Evolutionary conservation across 176 grass and related monocot species (phyloP).

Genomic region (Melocanna baccifera): DNA sequence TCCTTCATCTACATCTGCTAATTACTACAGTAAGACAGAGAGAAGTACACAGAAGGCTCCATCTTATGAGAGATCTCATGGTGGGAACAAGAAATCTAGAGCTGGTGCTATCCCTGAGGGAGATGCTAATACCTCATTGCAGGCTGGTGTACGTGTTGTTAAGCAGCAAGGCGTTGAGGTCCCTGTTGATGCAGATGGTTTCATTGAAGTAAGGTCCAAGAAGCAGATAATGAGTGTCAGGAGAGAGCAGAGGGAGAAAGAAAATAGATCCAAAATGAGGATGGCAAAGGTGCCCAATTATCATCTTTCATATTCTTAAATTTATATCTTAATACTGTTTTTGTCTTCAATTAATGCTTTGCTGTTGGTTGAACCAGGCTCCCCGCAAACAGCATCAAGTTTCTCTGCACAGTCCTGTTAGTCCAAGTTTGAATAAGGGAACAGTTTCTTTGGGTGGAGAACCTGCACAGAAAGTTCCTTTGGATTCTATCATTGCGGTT

Average conservation of each 20-base stretch:
- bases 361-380: conserved; percentile 43
- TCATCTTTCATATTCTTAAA: conserved; percentile 30
- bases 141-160: conserved; percentile 66
- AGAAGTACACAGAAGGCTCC: conserved; percentile 42
- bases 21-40: conserved; percentile 36
- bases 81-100: conserved; percentile 44
- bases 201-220: conserved; percentile 98
- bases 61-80: conserved; percentile 45
- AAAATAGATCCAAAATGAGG: conserved; percentile 82
- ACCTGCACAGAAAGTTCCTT: conserved; percentile 34
- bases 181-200: conserved; percentile 94
- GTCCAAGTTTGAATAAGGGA: conserved; percentile 49
- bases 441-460: conserved; percentile 30
- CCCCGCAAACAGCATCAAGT: conserved; percentile 57
- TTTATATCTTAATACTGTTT: conserved; percentile 1
- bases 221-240: conserved; percentile 93
- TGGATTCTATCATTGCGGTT: conserved; percentile 25
- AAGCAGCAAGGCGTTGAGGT: conserved; percentile 86
- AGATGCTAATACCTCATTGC: conserved; percentile 44
- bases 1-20: conserved; percentile 35
- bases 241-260: conserved; percentile 89
- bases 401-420: conserved; percentile 39
- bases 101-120: conserved; percentile 38
- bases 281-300: conserved; percentile 62
- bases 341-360: conserved; percentile 21